Conservation (phyloP, 371 early-diverging fungal genomes). For the Apophysomyces sp. region DNA sequence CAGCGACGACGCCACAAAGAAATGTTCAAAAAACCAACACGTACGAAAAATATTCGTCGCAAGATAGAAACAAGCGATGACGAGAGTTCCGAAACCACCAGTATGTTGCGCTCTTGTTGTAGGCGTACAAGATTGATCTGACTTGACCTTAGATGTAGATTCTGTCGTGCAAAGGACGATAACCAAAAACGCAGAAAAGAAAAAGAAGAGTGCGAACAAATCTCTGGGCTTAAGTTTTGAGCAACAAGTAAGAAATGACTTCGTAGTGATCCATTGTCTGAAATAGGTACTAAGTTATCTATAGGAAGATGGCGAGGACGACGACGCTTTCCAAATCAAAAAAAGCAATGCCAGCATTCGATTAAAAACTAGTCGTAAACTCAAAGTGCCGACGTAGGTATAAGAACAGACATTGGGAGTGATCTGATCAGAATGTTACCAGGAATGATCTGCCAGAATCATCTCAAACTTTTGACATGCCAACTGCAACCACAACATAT, state of each 20-base stretch:
- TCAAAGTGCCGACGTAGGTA: constrained; percentile 25
- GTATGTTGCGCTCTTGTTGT: not conserved
- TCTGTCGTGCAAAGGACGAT: constrained; percentile 23
- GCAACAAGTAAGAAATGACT: constrained; percentile 13
- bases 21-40: constrained; percentile 45
- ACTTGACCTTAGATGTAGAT: not conserved
- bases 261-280: not conserved
- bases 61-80: constrained; percentile 36
- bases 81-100: constrained; percentile 9
- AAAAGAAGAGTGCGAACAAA: constrained; percentile 30
- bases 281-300: not conserved
- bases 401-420: not conserved
- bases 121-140: not conserved
- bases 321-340: constrained; percentile 32
- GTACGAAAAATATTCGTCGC: constrained; percentile 42
- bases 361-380: constrained; percentile 9
- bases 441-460: too few species aligned
- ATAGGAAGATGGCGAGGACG: constrained; percentile 20
- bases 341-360: constrained; percentile 30
- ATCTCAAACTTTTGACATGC: constrained; percentile 2
- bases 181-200: constrained; percentile 19
- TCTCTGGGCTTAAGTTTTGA: constrained; percentile 38
- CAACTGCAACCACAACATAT: constrained; percentile 17
- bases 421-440: not conserved
- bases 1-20: too few species aligned